These are phyloP conservation scores for Harrya chromipes DNA, from an alignment of 768 basidiomycete genomes.

Conservation along the genomic window DNA sequence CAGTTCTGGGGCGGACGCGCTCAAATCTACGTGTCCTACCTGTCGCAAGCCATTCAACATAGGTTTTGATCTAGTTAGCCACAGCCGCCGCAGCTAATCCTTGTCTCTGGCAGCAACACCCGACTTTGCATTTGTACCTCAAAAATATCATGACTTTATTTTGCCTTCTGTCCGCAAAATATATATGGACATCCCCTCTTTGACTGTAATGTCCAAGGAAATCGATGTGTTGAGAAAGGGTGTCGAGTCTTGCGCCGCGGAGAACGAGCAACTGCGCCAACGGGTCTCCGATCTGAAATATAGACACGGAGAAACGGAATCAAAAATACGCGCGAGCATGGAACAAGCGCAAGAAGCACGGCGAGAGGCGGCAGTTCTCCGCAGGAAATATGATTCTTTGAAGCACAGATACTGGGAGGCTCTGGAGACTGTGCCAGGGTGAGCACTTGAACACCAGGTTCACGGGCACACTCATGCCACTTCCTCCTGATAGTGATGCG, in stretches of 20 bases:
- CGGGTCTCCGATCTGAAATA: conserved; percentile 42
- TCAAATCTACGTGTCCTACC: conserved; percentile 53
- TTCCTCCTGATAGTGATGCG: conserved; percentile 4
- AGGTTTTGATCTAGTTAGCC: conserved; percentile 36
- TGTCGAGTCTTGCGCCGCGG: conserved; percentile 36
- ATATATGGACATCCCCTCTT: conserved; percentile 43
- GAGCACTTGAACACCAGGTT: background rate
- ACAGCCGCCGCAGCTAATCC: background rate
- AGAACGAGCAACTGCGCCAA: conserved; percentile 43
- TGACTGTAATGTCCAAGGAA: conserved; percentile 26
- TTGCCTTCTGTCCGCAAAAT: conserved; percentile 57
- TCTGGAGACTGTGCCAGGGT: conserved; percentile 14
- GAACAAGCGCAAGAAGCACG: conserved; percentile 34
- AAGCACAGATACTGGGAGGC: conserved; percentile 25
- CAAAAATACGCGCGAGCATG: conserved; percentile 28
- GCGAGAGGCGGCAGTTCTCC: conserved; percentile 39
- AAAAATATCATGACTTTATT: conserved; percentile 57
- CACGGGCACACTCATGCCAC: background rate
- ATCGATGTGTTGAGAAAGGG: conserved; percentile 38
- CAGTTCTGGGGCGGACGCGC: conserved; percentile 27
- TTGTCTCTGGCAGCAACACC: conserved; percentile 36
- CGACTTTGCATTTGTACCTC: conserved; percentile 50
- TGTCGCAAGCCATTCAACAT: conserved; percentile 56
- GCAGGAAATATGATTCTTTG: conserved; percentile 31
- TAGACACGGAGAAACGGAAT: conserved; percentile 31